phyloP scores from a whole-genome alignment of 2,329 filamentous ascomycete species.

The Plectosphaerella plurivora region DNA sequence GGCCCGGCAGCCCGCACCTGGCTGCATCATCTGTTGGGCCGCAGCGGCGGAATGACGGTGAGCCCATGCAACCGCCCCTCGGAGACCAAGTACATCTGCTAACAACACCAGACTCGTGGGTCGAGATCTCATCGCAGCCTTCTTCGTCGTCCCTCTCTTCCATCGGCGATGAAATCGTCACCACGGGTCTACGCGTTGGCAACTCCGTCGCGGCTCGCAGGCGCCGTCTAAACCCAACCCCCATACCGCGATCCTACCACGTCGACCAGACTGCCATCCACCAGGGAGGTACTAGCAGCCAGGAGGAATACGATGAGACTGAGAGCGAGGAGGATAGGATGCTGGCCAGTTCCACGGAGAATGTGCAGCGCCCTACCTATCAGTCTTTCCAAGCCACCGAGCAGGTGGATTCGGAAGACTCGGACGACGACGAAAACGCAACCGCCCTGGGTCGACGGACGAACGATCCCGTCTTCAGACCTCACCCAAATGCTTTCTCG shows the following conservation, averaged over 20 bases:
- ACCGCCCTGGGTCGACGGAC: slow-evolving; percentile 69
- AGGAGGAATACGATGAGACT: slow-evolving; percentile 92
- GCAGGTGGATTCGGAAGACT: slow-evolving; percentile 41
- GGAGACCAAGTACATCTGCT: background rate
- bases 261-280: slow-evolving; percentile 31
- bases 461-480: slow-evolving; percentile 62
- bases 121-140: slow-evolving; percentile 87
- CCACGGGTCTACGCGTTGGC: slow-evolving; percentile 77
- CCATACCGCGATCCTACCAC: slow-evolving; percentile 27
- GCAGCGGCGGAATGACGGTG: slow-evolving; percentile 12
- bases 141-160: slow-evolving; percentile 91
- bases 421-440: slow-evolving; percentile 64
- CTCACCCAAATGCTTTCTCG: slow-evolving; percentile 88
- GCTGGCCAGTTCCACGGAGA: slow-evolving; percentile 56
- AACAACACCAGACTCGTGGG: slow-evolving; percentile 75
- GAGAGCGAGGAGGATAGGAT: slow-evolving; percentile 80
- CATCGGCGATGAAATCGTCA: slow-evolving; percentile 82
- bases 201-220: slow-evolving; percentile 59
- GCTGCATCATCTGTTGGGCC: slow-evolving; percentile 7
- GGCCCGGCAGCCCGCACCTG: slow-evolving; percentile 16
- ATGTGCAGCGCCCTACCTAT: slow-evolving; percentile 27
- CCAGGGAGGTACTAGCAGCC: slow-evolving; percentile 62
- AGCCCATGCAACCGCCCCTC: slow-evolving; percentile 15
- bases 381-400: slow-evolving; percentile 20
- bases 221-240: slow-evolving; percentile 36